Evolutionary conservation across 805 yeast species (phyloP).

Genomic region (Phaffomyces opuntiae): DNA sequence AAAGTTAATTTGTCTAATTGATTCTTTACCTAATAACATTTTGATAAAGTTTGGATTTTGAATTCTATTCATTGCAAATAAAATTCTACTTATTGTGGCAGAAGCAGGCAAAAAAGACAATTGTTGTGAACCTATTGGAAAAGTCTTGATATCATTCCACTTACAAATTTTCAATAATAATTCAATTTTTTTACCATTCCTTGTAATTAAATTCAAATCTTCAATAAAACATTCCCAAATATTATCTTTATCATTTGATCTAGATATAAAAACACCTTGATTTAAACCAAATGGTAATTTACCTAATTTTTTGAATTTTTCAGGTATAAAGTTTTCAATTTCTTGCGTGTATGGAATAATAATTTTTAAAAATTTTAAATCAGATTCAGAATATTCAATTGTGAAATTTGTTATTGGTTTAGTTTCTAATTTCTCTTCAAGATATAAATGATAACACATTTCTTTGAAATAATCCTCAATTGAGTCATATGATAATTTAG

Average conservation of each 20-base stretch:
- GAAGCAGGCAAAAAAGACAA: constrained; percentile 51
- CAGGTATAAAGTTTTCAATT: constrained; percentile 41
- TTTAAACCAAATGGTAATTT: constrained; percentile 53
- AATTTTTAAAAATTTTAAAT: constrained; percentile 34
- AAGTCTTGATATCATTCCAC: constrained; percentile 46
- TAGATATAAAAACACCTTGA: constrained; percentile 50
- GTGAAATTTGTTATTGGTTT: constrained; percentile 40
- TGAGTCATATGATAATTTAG: constrained; percentile 41
- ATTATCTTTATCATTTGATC: constrained; percentile 38
- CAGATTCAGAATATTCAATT: constrained; percentile 46
- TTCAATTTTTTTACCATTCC: constrained; percentile 29
- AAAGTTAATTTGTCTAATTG: constrained; percentile 49
- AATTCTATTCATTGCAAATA: constrained; percentile 59
- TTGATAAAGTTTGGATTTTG: constrained; percentile 45
- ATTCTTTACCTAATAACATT: constrained; percentile 48
- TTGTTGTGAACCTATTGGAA: constrained; percentile 38
- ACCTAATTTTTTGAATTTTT: constrained; percentile 45
- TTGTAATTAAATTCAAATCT: constrained; percentile 29
- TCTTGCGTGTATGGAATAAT: constrained; percentile 39
- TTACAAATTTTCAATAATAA: constrained; percentile 45
- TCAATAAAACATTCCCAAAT: constrained; percentile 58
- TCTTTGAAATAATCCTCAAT: constrained; percentile 48
- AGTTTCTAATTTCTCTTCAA: constrained; percentile 50
- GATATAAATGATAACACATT: constrained; percentile 52
- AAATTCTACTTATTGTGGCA: constrained; percentile 53